Evolutionary conservation across 768 basidiomycete genomes (phyloP).

Genomic region (Coprinopsis sp.): DNA sequence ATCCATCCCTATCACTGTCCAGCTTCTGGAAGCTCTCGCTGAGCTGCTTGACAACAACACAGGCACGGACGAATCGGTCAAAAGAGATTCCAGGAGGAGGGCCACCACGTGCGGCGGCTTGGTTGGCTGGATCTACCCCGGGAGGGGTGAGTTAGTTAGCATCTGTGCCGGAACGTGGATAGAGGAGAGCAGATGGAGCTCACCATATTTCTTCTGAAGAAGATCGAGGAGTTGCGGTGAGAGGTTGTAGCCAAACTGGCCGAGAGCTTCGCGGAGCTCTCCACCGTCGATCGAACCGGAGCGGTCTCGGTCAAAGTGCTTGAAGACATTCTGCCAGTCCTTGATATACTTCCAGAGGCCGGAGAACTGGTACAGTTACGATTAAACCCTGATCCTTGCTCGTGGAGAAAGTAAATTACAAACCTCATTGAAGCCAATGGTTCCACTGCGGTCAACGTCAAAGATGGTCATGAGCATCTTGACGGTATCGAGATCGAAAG

Average conservation of each 20-base stretch:
- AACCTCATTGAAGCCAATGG: constrained; percentile 77
- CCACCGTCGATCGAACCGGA: constrained; percentile 71
- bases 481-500: constrained; percentile 83
- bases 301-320: constrained; percentile 78
- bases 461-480: constrained; percentile 82
- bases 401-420: constrained; percentile 15
- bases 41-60: constrained; percentile 76
- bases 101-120: constrained; percentile 26
- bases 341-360: constrained; percentile 84
- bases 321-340: constrained; percentile 85
- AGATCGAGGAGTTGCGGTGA: constrained; percentile 60
- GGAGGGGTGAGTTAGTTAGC: constrained; percentile 29
- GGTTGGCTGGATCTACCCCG: constrained; percentile 54
- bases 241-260: constrained; percentile 77
- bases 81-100: constrained; percentile 64
- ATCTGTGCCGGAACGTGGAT: neutral
- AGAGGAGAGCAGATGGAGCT: constrained; percentile 13
- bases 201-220: constrained; percentile 79
- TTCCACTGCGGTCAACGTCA: constrained; percentile 72
- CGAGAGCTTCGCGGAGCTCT: constrained; percentile 66
- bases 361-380: constrained; percentile 44
- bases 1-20: constrained; percentile 65
- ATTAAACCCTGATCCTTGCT: constrained; percentile 3
- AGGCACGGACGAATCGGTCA: constrained; percentile 83
- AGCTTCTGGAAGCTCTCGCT: constrained; percentile 64